Evolutionary conservation across 495 filamentous ascomycete species (phyloP).

Genomic region (Neurospora pannonica): DNA sequence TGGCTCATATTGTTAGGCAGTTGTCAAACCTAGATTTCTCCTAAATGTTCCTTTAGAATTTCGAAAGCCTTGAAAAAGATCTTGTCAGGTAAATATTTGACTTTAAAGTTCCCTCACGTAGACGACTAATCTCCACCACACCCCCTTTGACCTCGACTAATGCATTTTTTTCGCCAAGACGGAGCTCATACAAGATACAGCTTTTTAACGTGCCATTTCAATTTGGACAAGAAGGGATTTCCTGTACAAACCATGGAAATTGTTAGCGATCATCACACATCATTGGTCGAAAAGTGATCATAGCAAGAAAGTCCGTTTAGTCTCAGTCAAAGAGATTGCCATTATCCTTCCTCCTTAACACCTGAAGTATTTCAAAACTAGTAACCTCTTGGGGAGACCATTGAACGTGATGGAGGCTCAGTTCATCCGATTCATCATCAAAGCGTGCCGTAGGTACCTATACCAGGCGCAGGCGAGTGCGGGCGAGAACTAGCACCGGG

Average conservation of each 20-base stretch:
- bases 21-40: neutral
- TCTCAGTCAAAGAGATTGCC: neutral
- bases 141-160: neutral
- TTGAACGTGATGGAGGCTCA: neutral
- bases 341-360: neutral
- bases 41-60: neutral
- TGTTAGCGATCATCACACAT: neutral
- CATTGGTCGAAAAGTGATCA: neutral
- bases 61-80: neutral
- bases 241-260: neutral
- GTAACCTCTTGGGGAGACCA: neutral
- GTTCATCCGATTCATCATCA: neutral
- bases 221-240: neutral
- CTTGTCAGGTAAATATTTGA: neutral
- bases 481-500: neutral
- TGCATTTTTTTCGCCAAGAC: neutral
- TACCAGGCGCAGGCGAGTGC: neutral
- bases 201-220: accelerated
- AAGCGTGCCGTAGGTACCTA: too few relatives aligned
- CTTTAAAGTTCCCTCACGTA: neutral
- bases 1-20: neutral
- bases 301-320: neutral
- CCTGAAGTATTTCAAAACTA: neutral
- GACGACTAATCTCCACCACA: neutral
- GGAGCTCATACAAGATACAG: neutral